Evolutionary conservation across 2,329 filamentous ascomycete species (phyloP), one percentile per base, ranked within the genome.

Genomic region (Pseudocercospora eumusae): DNA sequence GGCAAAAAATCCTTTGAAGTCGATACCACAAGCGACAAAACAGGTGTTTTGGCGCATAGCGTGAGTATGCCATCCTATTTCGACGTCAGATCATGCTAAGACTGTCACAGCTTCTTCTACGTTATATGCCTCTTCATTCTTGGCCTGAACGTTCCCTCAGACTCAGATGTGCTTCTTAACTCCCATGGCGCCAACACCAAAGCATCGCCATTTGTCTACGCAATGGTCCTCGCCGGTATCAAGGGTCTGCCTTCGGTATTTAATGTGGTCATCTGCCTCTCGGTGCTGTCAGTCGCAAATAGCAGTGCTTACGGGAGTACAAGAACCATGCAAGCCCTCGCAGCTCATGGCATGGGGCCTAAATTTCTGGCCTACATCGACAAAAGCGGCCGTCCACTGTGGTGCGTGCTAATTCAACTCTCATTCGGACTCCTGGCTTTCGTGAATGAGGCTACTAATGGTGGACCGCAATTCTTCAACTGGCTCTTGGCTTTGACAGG

Each of bases 251-350:
- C 86, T 28, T 82, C 80, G 36, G 83, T 90, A 64, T 86, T 90
- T 79, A 89, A 89, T 71, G 85, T 82, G n/a, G 81, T 88, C 53
- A 86, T 89, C 67, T 78, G 86, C 33, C 80, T 86, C 25, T 82
- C 84, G 8, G 84, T 86, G 31, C 75, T 86, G 56, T 82, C 79
- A 49, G 83, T 86, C 49, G 84, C 82, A 68, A 84, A 85, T 66
- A 85, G 83, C 1, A 79, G 79, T 66, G 81, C 66, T 21, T 72
- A 68, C 56, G 71, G 68, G 49, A 93, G 91, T 21, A 95, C 91
- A 2, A 88, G 93, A 69, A 97, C 93, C 2, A 85, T 97, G 7
- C 91, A 92, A 25, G 92, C 93, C 4, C 84, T 97, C 1, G 92
- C 93, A 52, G 92, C 66, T n/a, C 80, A 95, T 75, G 70, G 75